Base-by-base conservation (phyloP, 768 basidiomycete genomes). In the Mrakia gelida region DNA sequence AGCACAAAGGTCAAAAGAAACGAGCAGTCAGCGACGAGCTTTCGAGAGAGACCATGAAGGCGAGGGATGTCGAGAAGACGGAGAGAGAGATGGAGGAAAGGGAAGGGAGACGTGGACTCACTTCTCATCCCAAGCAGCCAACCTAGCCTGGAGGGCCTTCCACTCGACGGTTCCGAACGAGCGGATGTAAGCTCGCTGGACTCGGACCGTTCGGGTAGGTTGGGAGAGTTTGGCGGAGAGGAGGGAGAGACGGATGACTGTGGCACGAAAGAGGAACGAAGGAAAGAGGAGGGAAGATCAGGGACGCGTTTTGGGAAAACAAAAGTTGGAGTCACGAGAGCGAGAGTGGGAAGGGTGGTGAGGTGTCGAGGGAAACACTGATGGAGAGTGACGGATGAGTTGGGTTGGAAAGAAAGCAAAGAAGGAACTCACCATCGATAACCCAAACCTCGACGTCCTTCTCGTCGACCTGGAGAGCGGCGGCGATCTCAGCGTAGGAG, bases 151-250 rank as follows among this genome's bases (percentile, higher is more conserved):
- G 70, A 95, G 87, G 32, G 87, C 86, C 82, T 89, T 89, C 93
- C 94, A 95, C 83, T 95, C 91, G 80, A 88, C 89, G 59, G 87
- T 87, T 81, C 91, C 91, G 82, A 94, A 94, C 15, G 88, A 87
- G 76, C 92, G 90, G 0, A 92, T 88, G 0, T 90, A 90, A 0
- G 93, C 90, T 49, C 90, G 90, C 71, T 88, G 89, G 78, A 95
- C 88, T 80, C 89, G 90, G 56, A 95, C 85, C 70, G 89, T 89
- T 81, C 92, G 90, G 13, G 89, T 87, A 1, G 90, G 89, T 83
- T 95, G 94, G 1, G 92, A 92, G 71, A 95, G 90, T 83, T 92
- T 94, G 54, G 91, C 94, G 72, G 90, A 89, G 45, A 94, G 83
- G 65, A 95, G 88, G 38, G 91, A 90, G 2, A 90, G 88, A 75